These are phyloP conservation scores for Trichoderma arundinaceum DNA, from an alignment of 2,329 filamentous ascomycete species.

Conservation along the genomic window DNA sequence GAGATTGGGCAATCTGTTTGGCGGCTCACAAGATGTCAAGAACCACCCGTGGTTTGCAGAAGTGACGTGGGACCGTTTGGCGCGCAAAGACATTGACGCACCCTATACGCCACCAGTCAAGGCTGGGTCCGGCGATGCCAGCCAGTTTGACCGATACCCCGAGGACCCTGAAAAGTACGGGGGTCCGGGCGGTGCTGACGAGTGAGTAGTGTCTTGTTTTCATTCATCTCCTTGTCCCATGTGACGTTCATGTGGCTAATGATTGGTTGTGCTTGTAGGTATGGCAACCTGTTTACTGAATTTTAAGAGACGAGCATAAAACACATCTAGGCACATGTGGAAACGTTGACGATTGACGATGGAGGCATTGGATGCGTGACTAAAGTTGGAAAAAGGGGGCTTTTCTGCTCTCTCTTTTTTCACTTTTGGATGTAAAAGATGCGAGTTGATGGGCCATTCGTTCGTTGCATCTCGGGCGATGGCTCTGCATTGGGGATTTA, in stretches of 20 bases:
- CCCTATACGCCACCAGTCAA: constrained; percentile 96
- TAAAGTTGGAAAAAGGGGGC: not conserved
- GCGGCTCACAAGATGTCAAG: constrained; percentile 90
- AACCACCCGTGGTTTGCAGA: constrained; percentile 95
- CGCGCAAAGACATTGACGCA: constrained; percentile 96
- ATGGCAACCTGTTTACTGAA: constrained; percentile 76
- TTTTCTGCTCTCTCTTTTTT: not conserved
- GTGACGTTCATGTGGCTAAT: constrained; percentile 4
- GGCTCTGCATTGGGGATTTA: constrained; percentile 13
- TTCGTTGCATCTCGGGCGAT: constrained; percentile 8
- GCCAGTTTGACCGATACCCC: constrained; percentile 97
- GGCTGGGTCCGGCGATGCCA: constrained; percentile 91
- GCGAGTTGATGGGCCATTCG: constrained; percentile 8
- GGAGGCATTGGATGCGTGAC: not conserved
- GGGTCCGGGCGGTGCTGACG: constrained; percentile 70
- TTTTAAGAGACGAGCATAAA: constrained; percentile 57
- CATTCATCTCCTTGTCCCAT: too few relatives aligned
- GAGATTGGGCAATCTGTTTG: constrained; percentile 90
- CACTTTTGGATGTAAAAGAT: constrained; percentile 21
- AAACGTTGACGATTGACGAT: constrained; percentile 25
- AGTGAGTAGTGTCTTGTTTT: constrained; percentile 65
- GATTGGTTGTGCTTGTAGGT: constrained; percentile 52
- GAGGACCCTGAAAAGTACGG: constrained; percentile 97
- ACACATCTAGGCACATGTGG: not conserved
- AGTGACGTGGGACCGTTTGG: constrained; percentile 94